Percentiles rank a stretch among this genome's conserved stretches.
phyloP scores from a whole-genome alignment of 805 yeast species.

The Tetrapisispora fleetii region DNA sequence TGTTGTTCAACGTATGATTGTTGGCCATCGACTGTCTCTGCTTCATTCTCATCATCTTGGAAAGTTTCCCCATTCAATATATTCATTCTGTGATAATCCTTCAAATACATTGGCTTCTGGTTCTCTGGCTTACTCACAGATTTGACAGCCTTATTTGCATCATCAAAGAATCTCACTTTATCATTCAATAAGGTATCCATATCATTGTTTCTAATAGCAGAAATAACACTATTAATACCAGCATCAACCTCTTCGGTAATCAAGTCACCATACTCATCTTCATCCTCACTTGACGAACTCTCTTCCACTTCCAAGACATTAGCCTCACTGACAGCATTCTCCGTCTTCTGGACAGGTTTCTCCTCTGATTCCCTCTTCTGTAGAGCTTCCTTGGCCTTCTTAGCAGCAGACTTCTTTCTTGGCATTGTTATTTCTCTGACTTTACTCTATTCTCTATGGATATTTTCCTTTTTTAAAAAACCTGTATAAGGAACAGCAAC shows the following conservation, averaged over 20 bases:
- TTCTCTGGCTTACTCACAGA: slow-evolving; percentile 26
- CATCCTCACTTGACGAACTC: slow-evolving; percentile 41
- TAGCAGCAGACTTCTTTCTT: slow-evolving; percentile 79
- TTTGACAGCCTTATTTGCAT: slow-evolving; percentile 38
- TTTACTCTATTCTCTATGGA: not conserved
- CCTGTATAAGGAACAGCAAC: too few species aligned
- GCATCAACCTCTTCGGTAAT: slow-evolving; percentile 77
- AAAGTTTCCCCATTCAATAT: slow-evolving; percentile 56
- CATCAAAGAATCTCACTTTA: slow-evolving; percentile 64
- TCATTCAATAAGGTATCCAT: slow-evolving; percentile 50
- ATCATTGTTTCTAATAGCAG: slow-evolving; percentile 62
- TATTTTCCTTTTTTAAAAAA: not conserved
- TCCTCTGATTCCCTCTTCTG: slow-evolving; percentile 2
- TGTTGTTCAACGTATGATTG: slow-evolving; percentile 70
- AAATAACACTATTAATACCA: slow-evolving; percentile 63
- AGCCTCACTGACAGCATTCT: slow-evolving; percentile 16
- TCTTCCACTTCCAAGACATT: slow-evolving; percentile 26
- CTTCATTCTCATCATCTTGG: slow-evolving; percentile 41
- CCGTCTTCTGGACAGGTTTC: slow-evolving; percentile 4
- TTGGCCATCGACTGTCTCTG: slow-evolving; percentile 30
- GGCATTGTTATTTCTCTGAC: slow-evolving; percentile 40
- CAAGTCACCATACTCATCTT: slow-evolving; percentile 85
- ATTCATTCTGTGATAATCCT: slow-evolving; percentile 85
- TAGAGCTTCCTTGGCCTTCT: slow-evolving; percentile 50
- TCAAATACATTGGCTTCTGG: slow-evolving; percentile 73